Percentiles rank a stretch among this genome's conserved stretches.
Conservation (phyloP, 805 yeast species). For the Candida boidinii region DNA sequence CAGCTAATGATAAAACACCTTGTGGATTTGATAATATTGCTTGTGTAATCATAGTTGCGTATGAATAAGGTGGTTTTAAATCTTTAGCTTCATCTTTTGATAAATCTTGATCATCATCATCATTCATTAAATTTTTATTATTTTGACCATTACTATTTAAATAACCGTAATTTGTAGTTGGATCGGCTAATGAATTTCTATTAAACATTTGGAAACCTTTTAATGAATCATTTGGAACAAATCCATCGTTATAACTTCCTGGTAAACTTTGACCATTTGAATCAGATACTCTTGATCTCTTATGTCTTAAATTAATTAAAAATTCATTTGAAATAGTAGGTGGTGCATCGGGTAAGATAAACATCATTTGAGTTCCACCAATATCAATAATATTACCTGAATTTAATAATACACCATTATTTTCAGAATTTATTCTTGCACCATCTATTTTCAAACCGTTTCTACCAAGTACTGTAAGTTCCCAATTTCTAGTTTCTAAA, state of each 20-base stretch:
- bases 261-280: background rate
- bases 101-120: conserved; percentile 40
- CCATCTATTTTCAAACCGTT: conserved; percentile 92
- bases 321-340: conserved; percentile 55
- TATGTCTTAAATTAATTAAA: conserved; percentile 26
- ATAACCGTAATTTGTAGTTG: background rate
- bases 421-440: conserved; percentile 31
- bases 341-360: conserved; percentile 84
- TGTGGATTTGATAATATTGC: conserved; percentile 85
- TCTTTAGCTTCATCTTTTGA: conserved; percentile 88
- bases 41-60: conserved; percentile 97
- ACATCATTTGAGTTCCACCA: conserved; percentile 99
- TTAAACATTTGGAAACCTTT: conserved; percentile 50
- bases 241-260: conserved; percentile 9
- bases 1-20: conserved; percentile 82
- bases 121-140: conserved; percentile 4
- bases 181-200: conserved; percentile 18
- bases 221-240: conserved; percentile 16
- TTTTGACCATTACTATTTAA: background rate
- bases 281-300: conserved; percentile 8
- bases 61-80: conserved; percentile 92
- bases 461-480: conserved; percentile 72
- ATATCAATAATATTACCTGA: conserved; percentile 91
- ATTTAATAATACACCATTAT: conserved; percentile 41
- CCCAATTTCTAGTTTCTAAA: conserved; percentile 73